These are phyloP conservation scores for Cercospora sp. DNA, from an alignment of 2,329 filamentous ascomycete genomes.

Conservation along the genomic window DNA sequence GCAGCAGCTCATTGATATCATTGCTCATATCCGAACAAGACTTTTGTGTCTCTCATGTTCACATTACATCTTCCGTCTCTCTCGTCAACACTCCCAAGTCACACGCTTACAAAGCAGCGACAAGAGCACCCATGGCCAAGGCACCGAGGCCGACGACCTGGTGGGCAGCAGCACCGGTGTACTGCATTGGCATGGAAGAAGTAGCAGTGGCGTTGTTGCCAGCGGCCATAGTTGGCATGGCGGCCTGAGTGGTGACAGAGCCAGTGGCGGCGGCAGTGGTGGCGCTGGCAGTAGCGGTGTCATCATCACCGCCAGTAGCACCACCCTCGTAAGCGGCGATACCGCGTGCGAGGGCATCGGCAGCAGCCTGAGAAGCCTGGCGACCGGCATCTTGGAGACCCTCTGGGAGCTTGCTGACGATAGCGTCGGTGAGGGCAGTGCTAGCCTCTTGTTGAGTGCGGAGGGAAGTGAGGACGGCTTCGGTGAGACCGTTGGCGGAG, in stretches of 20 bases:
- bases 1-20: not conserved
- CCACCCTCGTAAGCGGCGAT: conserved; percentile 15
- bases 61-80: not conserved
- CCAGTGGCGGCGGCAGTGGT: conserved; percentile 5
- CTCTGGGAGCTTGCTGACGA: conserved; percentile 16
- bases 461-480: conserved; percentile 11
- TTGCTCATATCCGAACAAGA: conserved; percentile 1
- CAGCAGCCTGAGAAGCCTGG: conserved; percentile 14
- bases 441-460: conserved; percentile 5
- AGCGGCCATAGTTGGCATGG: not conserved
- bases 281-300: conserved; percentile 2
- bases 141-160: conserved; percentile 17
- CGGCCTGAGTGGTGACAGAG: not conserved
- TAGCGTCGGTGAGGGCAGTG: conserved; percentile 3
- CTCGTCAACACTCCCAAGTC: not conserved
- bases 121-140: conserved; percentile 14
- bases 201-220: conserved; percentile 6
- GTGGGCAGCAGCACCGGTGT: conserved; percentile 18
- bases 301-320: not conserved
- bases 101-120: conserved; percentile 16
- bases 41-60: not conserved
- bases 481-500: conserved; percentile 3
- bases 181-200: conserved; percentile 13
- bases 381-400: conserved; percentile 16
- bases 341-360: conserved; percentile 11